These are phyloP conservation scores for Kazachstania africana DNA, from an alignment of 805 yeast species.

Conservation along the genomic window DNA sequence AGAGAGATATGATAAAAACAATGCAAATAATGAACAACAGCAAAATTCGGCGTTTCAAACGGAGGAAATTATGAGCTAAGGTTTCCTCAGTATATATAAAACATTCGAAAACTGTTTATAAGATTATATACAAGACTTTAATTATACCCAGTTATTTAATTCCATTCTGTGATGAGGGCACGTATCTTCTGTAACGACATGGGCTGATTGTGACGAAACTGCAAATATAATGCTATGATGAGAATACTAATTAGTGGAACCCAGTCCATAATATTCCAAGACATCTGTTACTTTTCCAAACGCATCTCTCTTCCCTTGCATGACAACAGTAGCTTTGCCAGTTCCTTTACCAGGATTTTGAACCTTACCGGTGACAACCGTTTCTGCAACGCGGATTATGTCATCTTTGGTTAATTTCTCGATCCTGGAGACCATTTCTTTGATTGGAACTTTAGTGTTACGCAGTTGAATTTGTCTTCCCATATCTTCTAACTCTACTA, in stretches of 20 bases:
- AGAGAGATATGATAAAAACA: conserved; percentile 22
- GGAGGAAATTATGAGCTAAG: conserved; percentile 5
- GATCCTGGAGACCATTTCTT: conserved; percentile 73
- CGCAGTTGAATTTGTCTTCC: conserved; percentile 90
- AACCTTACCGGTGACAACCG: conserved; percentile 59
- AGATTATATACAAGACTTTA: neutral
- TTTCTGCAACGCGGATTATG: conserved; percentile 59
- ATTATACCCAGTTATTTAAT: too few species aligned
- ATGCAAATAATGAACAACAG: conserved; percentile 7
- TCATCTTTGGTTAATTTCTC: conserved; percentile 57
- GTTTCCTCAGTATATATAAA: too few species aligned
- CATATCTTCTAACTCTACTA: conserved; percentile 90
- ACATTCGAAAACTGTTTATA: too few species aligned
- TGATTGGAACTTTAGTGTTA: conserved; percentile 59
- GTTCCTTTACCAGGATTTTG: conserved; percentile 35
- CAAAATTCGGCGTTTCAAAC: conserved; percentile 1
- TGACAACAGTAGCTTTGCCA: conserved; percentile 71
- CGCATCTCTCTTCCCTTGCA: conserved; percentile 76
- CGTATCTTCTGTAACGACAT: too few species aligned
- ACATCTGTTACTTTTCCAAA: conserved; percentile 75
- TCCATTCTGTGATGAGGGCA: too few species aligned
- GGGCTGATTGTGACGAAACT: too few species aligned
- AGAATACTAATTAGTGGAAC: too few species aligned
- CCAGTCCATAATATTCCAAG: conserved; percentile 63
- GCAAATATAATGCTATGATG: too few species aligned